Evolutionary conservation across 2,329 filamentous ascomycete genomes (phyloP).

Genomic region (Alternaria sp.): DNA sequence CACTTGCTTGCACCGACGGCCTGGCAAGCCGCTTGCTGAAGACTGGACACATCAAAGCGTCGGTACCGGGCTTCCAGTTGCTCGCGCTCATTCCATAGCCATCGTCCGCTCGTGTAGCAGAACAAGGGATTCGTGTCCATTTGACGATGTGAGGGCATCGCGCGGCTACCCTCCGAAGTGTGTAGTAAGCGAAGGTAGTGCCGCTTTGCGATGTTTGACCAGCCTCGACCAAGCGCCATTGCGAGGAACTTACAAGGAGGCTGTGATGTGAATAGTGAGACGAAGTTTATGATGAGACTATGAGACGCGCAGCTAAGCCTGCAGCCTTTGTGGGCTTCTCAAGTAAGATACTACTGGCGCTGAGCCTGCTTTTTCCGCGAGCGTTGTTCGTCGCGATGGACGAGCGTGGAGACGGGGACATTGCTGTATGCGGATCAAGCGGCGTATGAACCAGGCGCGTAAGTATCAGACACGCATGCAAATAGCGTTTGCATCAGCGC

Average conservation of each 20-base stretch:
- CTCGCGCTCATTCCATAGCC: slow-evolving; percentile 30
- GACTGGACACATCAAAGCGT: slow-evolving; percentile 24
- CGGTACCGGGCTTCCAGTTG: slow-evolving; percentile 27
- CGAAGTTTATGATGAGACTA: background rate
- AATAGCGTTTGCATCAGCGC: background rate
- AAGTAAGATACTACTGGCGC: background rate
- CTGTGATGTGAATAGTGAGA: background rate
- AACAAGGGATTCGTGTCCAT: slow-evolving; percentile 21
- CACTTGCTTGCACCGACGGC: slow-evolving; percentile 20
- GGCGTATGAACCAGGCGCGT: background rate
- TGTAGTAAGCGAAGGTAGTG: slow-evolving; percentile 15
- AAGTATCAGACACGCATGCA: background rate
- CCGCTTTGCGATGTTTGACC: slow-evolving; percentile 16
- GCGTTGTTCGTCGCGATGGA: background rate
- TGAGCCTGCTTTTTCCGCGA: background rate
- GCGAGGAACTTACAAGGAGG: background rate
- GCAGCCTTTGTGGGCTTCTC: background rate
- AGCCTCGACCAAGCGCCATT: background rate
- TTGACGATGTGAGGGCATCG: slow-evolving; percentile 9
- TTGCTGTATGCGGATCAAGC: background rate
- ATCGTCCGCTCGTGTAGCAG: slow-evolving; percentile 32
- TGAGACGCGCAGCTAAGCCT: background rate
- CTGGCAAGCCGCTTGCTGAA: slow-evolving; percentile 23
- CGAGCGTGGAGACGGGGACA: background rate
- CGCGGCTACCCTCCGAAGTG: slow-evolving; percentile 5